phyloP scores from a whole-genome alignment of 177 flowering plant genomes.

The Vitis hybrid region DNA sequence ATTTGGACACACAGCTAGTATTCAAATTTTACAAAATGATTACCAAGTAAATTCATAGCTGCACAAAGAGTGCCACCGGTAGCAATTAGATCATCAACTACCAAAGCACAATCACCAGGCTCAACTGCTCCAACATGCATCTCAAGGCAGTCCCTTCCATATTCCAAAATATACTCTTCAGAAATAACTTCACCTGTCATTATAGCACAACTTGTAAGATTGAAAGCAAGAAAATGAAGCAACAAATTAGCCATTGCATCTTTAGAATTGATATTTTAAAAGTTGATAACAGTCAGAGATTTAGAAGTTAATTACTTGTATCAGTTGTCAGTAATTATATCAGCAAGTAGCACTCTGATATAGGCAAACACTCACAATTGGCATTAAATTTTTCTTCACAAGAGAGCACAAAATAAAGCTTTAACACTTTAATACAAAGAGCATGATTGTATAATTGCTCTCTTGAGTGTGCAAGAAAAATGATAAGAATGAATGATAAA shows the following conservation, averaged over 20 bases:
- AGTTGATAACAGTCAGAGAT: background rate
- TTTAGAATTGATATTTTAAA: background rate
- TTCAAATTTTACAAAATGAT: background rate
- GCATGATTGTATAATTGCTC: background rate
- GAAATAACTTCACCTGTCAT: constrained; percentile 75
- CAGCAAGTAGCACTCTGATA: too few species aligned
- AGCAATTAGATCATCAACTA: constrained; percentile 92
- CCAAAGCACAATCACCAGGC: constrained; percentile 73
- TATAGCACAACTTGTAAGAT: background rate
- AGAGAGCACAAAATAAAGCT: background rate
- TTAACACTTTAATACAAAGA: background rate
- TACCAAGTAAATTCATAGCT: constrained; percentile 86
- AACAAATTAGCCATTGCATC: background rate
- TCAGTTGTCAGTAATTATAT: too few species aligned
- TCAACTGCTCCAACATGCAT: constrained; percentile 96
- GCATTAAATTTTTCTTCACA: background rate
- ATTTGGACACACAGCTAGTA: background rate
- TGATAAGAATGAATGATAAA: background rate
- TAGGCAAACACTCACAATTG: too few species aligned
- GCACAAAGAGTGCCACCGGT: constrained; percentile 96
- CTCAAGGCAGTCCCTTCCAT: constrained; percentile 90
- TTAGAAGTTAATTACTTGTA: background rate
- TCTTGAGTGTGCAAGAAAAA: background rate
- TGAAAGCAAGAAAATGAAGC: too few species aligned
- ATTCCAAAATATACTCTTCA: constrained; percentile 79